A percentile compares a stretch with the other conserved stretches of the same genome.
phyloP scores from a whole-genome alignment of 116 monocot genomes.

The Phalaenopsis hybrid region DNA sequence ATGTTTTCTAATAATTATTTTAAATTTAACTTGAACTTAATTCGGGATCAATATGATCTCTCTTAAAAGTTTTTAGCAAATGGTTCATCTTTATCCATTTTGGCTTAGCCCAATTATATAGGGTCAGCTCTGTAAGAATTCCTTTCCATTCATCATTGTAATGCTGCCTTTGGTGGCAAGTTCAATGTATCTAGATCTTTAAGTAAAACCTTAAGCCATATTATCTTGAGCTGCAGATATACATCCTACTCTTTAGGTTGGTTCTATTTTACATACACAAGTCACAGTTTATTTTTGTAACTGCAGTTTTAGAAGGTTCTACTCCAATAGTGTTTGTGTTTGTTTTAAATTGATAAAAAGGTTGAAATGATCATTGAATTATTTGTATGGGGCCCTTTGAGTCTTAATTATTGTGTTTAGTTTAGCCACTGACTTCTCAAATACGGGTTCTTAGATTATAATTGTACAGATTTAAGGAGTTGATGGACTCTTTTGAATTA shows the following conservation, averaged over 20 bases:
- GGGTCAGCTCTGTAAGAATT: neutral
- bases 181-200: neutral
- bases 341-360: neutral
- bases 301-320: neutral
- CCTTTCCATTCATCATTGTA: neutral
- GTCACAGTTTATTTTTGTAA: neutral
- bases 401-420: too few species aligned
- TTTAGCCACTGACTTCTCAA: too few species aligned
- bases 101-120: neutral
- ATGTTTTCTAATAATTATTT: slow-evolving; percentile 17
- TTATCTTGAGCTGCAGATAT: neutral
- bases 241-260: neutral
- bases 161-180: neutral
- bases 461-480: too few species aligned
- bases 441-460: too few species aligned
- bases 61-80: neutral
- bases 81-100: neutral
- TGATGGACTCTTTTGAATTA: too few species aligned
- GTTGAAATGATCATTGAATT: too few species aligned
- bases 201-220: neutral
- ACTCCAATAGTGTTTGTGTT: neutral
- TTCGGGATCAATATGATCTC: neutral
- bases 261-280: neutral
- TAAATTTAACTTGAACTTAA: neutral
- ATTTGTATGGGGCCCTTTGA: too few species aligned